Conservation (phyloP, 257 asterid genomes). For the Fraxinus excelsior region DNA sequence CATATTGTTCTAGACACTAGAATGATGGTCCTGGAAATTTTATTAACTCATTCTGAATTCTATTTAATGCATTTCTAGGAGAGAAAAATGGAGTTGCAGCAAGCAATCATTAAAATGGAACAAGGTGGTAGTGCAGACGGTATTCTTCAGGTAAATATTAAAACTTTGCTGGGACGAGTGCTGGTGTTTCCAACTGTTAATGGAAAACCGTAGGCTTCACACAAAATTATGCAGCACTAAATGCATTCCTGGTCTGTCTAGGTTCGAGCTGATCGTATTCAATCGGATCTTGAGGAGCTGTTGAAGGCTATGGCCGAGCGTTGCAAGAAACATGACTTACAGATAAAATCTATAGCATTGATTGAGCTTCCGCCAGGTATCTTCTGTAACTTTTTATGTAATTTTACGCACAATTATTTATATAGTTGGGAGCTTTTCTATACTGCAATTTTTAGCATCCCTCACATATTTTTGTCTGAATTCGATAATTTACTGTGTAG, state of each 20-base stretch:
- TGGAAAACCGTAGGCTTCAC: background rate
- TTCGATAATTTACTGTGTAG: background rate
- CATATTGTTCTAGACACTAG: background rate
- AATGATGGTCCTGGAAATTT: constrained; percentile 1
- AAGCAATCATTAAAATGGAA: constrained; percentile 88
- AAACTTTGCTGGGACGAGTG: constrained; percentile 16
- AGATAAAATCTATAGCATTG: constrained; percentile 69
- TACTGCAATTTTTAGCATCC: background rate
- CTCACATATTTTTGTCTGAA: background rate
- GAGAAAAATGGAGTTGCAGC: constrained; percentile 89
- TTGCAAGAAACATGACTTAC: constrained; percentile 73
- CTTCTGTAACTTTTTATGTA: constrained; percentile 17
- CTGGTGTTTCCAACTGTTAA: constrained; percentile 5
- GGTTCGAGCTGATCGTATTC: constrained; percentile 99
- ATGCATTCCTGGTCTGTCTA: constrained; percentile 37
- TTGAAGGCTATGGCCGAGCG: constrained; percentile 83
- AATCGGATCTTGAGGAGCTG: constrained; percentile 93
- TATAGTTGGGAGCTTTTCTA: constrained; percentile 15
- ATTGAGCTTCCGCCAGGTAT: constrained; percentile 94
- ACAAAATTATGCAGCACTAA: constrained; percentile 14
- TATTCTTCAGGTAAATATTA: constrained; percentile 82
- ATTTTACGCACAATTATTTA: constrained; percentile 22
- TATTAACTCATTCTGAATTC: constrained; percentile 6
- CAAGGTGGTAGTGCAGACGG: constrained; percentile 99
- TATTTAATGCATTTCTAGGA: constrained; percentile 52